Conservation (phyloP, 2,329 filamentous ascomycete species). For the Byssochlamys sp. region DNA sequence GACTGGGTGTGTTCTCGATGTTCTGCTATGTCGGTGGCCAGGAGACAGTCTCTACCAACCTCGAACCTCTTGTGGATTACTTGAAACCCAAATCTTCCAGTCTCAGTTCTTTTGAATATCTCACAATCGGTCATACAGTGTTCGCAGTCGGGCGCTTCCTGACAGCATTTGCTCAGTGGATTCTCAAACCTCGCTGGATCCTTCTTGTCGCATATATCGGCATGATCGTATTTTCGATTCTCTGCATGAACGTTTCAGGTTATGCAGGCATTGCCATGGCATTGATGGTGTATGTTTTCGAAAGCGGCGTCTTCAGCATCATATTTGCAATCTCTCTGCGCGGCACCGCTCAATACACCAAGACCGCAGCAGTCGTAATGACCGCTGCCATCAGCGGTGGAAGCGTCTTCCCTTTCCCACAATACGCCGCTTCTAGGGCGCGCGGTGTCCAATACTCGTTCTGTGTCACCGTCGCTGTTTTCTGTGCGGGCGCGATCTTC, state of each 20-base stretch:
- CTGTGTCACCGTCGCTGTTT: constrained; percentile 45
- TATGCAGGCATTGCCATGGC: constrained; percentile 38
- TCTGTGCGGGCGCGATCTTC: constrained; percentile 43
- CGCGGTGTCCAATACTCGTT: constrained; percentile 40
- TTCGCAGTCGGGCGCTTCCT: constrained; percentile 52
- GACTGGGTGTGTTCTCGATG: constrained; percentile 44
- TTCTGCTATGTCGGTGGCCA: constrained; percentile 55
- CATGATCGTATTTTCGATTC: constrained; percentile 42
- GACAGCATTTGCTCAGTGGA: constrained; percentile 43
- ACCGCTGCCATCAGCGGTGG: constrained; percentile 48
- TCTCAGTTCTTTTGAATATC: constrained; percentile 33
- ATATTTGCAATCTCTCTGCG: constrained; percentile 51
- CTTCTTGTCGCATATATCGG: constrained; percentile 46
- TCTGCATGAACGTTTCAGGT: constrained; percentile 43
- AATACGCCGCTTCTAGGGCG: constrained; percentile 35
- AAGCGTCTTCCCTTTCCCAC: constrained; percentile 47
- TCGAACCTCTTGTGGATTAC: constrained; percentile 34
- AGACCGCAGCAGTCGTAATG: constrained; percentile 45
- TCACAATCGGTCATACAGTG: constrained; percentile 47
- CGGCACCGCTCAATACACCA: constrained; percentile 50
- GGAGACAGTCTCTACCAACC: constrained; percentile 45
- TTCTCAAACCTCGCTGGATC: constrained; percentile 51
- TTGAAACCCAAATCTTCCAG: constrained; percentile 25
- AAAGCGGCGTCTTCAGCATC: constrained; percentile 51
- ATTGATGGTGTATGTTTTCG: constrained; percentile 49